Base-by-base conservation (phyloP, 768 basidiomycete genomes). In the Tephrocybe sp. region DNA sequence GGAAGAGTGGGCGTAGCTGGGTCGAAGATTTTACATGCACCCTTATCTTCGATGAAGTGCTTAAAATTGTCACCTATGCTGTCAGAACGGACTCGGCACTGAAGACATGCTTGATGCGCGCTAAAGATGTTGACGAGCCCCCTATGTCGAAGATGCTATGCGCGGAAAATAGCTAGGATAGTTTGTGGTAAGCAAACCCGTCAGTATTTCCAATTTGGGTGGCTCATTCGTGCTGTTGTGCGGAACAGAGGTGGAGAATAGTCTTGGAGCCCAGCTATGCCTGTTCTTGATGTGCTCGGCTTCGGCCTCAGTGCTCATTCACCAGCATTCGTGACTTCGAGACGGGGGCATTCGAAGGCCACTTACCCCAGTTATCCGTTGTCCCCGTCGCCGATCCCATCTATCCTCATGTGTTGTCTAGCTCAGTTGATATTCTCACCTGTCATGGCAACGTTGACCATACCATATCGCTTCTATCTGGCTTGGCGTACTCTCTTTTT, bases 31-130 rank as follows among this genome's bases (percentile, higher is more conserved):
- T 77, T 51, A 68, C 63, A 14, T 77, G 75, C 63, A 73, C 70
- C 1, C 61, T 79, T 36, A 68, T 67, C 9, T 78, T 68, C 51
- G 76, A 79, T 55, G 76, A 78, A 26, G 42, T 58, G 14, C 54
- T 69, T 55, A 75, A 74, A 57, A 74, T 79, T 22, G 58, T 65
- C 40, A 68, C 60, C 42, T 72, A 77, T 57, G 57, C 68, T n/a
- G 61, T 77, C 8, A 58, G 60, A 39, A 78, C 77, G 6, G 67
- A 69, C 16, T 74, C 72, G 7, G 59, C 60, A 12, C 63, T 67
- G 4, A 65, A 62, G 40, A 78, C 77, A 7, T 79, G 77, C 51
- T 68, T 76, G 40, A 75, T 78, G 76, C 65, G 68, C 9, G 76
- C 76, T 5, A 64, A 73, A 23, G 74, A 75, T 44, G 32, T 53